phyloP scores from a whole-genome alignment of 768 basidiomycete genomes.

The Rhodotorula graminis region DNA sequence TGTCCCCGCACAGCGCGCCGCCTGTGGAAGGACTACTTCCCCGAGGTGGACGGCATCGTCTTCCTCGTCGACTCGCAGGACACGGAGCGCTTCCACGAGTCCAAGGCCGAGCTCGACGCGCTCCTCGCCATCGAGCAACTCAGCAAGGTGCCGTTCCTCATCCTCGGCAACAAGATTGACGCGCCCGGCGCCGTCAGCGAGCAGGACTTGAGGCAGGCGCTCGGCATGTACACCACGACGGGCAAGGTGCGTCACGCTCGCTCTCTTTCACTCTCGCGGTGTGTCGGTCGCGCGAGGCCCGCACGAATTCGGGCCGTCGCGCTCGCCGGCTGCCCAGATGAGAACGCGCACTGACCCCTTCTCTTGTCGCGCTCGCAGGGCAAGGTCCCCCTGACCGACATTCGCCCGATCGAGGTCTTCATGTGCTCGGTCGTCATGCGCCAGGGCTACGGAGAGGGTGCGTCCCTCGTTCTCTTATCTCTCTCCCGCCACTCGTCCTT shows the following conservation, averaged over 20 bases:
- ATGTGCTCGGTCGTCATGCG: slow-evolving; percentile 99
- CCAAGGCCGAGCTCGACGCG: slow-evolving; percentile 94
- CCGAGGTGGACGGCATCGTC: slow-evolving; percentile 96
- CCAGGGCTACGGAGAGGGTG: slow-evolving; percentile 98
- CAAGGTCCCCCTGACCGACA: slow-evolving; percentile 92
- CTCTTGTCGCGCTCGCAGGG: slow-evolving; percentile 55
- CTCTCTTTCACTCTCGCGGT: not conserved
- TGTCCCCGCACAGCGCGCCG: slow-evolving; percentile 77
- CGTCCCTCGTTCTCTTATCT: slow-evolving; percentile 44
- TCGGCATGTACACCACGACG: slow-evolving; percentile 97
- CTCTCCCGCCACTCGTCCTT: not conserved
- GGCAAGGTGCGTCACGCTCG: slow-evolving; percentile 70
- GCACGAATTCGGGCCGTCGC: too few relatives aligned
- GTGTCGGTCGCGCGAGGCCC: not conserved
- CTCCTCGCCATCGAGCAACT: slow-evolving; percentile 93
- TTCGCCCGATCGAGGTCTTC: slow-evolving; percentile 97
- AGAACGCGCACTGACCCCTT: not conserved
- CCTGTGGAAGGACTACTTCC: slow-evolving; percentile 99
- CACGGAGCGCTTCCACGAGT: slow-evolving; percentile 91
- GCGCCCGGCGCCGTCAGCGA: slow-evolving; percentile 96
- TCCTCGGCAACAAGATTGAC: slow-evolving; percentile 99
- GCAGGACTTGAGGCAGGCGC: slow-evolving; percentile 89
- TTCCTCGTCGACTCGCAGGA: slow-evolving; percentile 98
- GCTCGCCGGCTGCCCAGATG: too few relatives aligned
- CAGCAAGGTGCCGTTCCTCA: slow-evolving; percentile 91